phyloP scores from a whole-genome alignment of 768 basidiomycete genomes.

The Phanerodontia chrysosporium region DNA sequence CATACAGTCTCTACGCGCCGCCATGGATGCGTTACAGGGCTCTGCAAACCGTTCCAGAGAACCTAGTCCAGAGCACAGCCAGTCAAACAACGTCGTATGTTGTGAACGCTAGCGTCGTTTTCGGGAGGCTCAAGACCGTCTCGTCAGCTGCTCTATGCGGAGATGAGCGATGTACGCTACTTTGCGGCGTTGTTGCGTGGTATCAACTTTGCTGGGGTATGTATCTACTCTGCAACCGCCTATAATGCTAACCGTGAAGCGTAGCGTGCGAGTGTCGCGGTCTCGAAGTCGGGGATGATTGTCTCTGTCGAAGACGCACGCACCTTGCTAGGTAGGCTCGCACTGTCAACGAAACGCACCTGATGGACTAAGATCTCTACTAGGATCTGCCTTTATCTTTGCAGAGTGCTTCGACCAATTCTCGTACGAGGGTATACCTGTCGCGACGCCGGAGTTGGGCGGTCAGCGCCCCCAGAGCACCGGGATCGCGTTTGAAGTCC shows the following conservation, averaged over 20 bases:
- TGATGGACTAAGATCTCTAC: background rate
- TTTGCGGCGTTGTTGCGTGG: slow-evolving; percentile 76
- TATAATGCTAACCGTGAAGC: background rate
- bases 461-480: slow-evolving; percentile 14
- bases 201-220: slow-evolving; percentile 76
- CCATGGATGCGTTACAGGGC: no score
- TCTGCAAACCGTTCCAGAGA: no score
- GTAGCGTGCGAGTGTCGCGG: background rate
- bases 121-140: background rate
- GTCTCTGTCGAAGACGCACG: slow-evolving; percentile 73
- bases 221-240: slow-evolving; percentile 23
- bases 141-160: slow-evolving; percentile 62
- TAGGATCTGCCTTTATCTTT: slow-evolving; percentile 84
- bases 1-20: no score
- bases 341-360: background rate
- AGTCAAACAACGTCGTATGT: no score
- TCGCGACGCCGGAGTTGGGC: slow-evolving; percentile 19
- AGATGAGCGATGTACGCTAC: slow-evolving; percentile 78
- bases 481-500: slow-evolving; percentile 65
- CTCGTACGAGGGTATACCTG: slow-evolving; percentile 37
- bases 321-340: slow-evolving; percentile 64
- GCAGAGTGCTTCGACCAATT: slow-evolving; percentile 78
- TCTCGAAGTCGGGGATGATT: background rate
- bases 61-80: no score
- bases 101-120: no score